Base-by-base conservation (phyloP, 176 grass and related monocot genomes). In the Tillandsia leiboldiana region DNA sequence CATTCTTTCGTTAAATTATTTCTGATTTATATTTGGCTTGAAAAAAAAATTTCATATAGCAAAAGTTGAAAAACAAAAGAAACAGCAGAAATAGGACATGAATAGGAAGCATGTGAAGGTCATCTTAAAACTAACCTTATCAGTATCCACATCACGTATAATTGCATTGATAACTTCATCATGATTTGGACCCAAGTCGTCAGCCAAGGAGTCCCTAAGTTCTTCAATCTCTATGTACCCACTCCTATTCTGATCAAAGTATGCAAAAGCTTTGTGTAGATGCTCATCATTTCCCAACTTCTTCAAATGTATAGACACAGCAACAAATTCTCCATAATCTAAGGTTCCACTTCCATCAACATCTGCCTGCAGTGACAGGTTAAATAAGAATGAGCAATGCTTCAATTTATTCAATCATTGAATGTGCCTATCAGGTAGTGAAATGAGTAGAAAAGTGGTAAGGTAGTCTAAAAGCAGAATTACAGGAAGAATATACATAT, bases 201-300 rank as follows among this genome's bases (percentile, higher is more conserved):
- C 84, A 48, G 73, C 69, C 79, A 96, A 70, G 4, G 81, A 80
- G 10, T 83, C 84, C 65, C 79, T 82, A 49, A 96, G 91, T 67
- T 96, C 91, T 80, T 90, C 91, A 47, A 96, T 90, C 71, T 96
- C 91, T 82, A 96, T 96, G 73, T 87, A 96, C 12, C 91, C 84
- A 17, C 87, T 96, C 69, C 72, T 86, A 20, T 96, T 85, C 72
- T 29, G 75, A 73, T 96, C 91, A 1, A 96, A 96, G 70, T 84
- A 90, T 64, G 73, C 75, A 86, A 96, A 96, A 54, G 91, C 91
- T 67, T 96, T 87, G 27, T 80, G 79, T 18, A 96, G 83, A 53
- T 90, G 84, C 18, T 87, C 87, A 28, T 96, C 91, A 52, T 87
- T 96, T 52, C 84, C 82, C 56, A 96, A 84, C 83, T 90, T 87